Conservation (phyloP, 2,329 filamentous ascomycete species). For the Sporothrix luriei region DNA sequence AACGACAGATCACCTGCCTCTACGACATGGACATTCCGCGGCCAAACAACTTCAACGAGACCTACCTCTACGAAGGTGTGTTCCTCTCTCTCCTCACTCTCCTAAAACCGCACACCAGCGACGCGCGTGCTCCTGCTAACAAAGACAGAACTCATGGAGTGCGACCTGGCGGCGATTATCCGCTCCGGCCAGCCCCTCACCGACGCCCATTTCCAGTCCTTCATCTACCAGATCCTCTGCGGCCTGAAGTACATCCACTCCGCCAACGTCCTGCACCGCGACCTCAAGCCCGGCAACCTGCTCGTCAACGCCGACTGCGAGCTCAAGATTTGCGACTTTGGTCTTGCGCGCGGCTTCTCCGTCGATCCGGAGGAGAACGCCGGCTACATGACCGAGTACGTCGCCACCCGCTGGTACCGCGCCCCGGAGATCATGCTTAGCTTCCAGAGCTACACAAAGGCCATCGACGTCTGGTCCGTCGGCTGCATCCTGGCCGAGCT, state of each 20-base stretch:
- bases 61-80: constrained; percentile 92
- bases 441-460: constrained; percentile 99
- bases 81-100: too few species aligned
- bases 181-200: constrained; percentile 95
- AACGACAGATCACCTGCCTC: constrained; percentile 84
- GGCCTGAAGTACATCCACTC: constrained; percentile 99
- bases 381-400: constrained; percentile 99
- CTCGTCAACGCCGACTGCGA: constrained; percentile 99
- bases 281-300: constrained; percentile 94
- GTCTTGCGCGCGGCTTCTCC: constrained; percentile 92
- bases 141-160: constrained; percentile 92
- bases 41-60: constrained; percentile 98
- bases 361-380: constrained; percentile 97
- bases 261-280: constrained; percentile 93
- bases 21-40: constrained; percentile 99
- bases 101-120: background rate
- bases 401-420: constrained; percentile 92
- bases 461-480: constrained; percentile 99
- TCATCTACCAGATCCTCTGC: constrained; percentile 99
- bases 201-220: constrained; percentile 98
- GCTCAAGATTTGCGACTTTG: constrained; percentile 99
- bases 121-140: background rate
- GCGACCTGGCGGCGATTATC: constrained; percentile 96
- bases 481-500: constrained; percentile 97
- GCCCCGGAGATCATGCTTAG: constrained; percentile 99